phyloP scores from a whole-genome alignment of 2,329 filamentous ascomycete species.

The Rutstroemia sp. region DNA sequence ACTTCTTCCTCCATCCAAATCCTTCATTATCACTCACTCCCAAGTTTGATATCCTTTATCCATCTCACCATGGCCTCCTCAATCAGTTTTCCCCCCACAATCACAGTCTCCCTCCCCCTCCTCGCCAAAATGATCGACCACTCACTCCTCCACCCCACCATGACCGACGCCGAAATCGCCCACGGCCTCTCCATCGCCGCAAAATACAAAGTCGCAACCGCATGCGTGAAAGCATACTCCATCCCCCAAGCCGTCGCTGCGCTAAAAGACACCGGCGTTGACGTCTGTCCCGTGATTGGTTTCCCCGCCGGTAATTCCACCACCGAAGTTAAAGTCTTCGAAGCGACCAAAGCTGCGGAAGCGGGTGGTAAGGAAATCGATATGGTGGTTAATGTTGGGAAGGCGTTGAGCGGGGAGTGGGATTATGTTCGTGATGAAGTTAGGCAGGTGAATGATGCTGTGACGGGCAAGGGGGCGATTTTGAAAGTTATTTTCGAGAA shows the following conservation, averaged over 20 bases:
- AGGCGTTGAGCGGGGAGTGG: constrained; percentile 49
- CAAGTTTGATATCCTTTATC: no score
- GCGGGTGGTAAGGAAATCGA: constrained; percentile 49
- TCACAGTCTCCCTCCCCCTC: constrained; percentile 37
- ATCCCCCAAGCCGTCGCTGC: constrained; percentile 40
- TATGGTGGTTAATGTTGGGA: constrained; percentile 55
- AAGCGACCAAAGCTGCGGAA: constrained; percentile 40
- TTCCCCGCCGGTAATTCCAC: constrained; percentile 54
- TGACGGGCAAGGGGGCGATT: constrained; percentile 35
- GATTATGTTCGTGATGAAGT: constrained; percentile 48
- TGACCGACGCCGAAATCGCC: constrained; percentile 48
- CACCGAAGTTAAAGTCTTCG: constrained; percentile 44
- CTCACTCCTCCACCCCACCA: constrained; percentile 53
- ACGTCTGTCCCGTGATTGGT: constrained; percentile 50
- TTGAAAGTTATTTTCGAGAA: constrained; percentile 59
- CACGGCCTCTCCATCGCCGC: constrained; percentile 41
- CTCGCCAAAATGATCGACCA: constrained; percentile 52
- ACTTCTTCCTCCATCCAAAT: no score
- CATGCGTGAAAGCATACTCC: constrained; percentile 51
- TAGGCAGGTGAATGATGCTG: constrained; percentile 39
- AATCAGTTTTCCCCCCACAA: constrained; percentile 11
- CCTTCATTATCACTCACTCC: no score
- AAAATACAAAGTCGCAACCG: constrained; percentile 44
- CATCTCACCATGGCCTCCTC: neutral
- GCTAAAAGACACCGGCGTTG: constrained; percentile 41